phyloP scores from a whole-genome alignment of 352 stramenopile species.

The Globisporangium abappressorium region DNA sequence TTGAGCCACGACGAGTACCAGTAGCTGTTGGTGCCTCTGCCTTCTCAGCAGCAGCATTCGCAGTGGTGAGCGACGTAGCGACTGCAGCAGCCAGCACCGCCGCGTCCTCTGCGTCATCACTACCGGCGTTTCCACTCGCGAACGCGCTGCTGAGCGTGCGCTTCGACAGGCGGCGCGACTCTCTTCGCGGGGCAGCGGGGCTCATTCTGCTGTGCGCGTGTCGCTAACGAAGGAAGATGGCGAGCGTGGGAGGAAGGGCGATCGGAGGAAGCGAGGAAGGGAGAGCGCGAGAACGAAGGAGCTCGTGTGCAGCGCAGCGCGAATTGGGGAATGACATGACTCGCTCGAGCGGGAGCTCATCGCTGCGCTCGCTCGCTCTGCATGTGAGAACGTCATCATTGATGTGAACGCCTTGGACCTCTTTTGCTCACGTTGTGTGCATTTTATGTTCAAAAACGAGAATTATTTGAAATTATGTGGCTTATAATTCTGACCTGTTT shows the following conservation, averaged over 20 bases:
- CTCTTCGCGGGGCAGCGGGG: not conserved
- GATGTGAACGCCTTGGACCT: too few species aligned
- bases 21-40: not conserved
- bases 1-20: not conserved
- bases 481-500: not conserved
- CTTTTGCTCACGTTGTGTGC: not conserved
- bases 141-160: constrained; percentile 1
- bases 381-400: not conserved
- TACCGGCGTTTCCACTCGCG: not conserved
- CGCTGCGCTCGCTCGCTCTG: not conserved
- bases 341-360: too few species aligned
- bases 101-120: not conserved
- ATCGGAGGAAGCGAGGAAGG: not conserved
- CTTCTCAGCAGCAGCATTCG: not conserved
- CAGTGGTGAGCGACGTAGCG: not conserved
- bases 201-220: not conserved
- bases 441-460: not conserved
- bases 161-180: not conserved
- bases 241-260: too few species aligned
- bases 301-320: not conserved
- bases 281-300: too few species aligned
- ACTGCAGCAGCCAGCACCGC: too few species aligned
- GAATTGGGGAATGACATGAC: not conserved
- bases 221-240: not conserved
- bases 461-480: not conserved